Conservation (phyloP, 768 basidiomycete species). For the Mycena sanguinolenta region DNA sequence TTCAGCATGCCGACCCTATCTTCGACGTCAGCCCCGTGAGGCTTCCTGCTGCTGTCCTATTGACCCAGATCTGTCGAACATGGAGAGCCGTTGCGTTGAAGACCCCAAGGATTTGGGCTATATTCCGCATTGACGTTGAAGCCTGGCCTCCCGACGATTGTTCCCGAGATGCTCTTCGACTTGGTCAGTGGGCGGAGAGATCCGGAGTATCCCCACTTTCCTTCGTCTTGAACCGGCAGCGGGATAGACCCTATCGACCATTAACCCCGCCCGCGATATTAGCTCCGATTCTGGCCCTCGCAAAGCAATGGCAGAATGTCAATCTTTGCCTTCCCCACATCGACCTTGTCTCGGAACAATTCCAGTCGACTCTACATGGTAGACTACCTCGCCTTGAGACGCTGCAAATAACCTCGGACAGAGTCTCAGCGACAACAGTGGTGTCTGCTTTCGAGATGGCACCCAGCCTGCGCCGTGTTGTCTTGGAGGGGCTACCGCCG, state of each 20-base stretch:
- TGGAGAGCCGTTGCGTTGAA: conserved; percentile 13
- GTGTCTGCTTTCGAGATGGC: not conserved
- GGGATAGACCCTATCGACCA: not conserved
- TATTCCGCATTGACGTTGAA: not conserved
- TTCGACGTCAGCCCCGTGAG: not conserved
- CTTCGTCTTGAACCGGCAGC: not conserved
- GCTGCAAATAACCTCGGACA: not conserved
- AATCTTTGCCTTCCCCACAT: not conserved
- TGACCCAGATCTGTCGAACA: not conserved
- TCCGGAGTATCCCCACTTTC: conserved; percentile 1
- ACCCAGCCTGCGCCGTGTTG: conserved; percentile 3
- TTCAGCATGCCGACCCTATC: not conserved
- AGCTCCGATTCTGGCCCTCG: not conserved
- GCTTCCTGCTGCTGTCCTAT: not conserved
- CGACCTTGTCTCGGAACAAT: not conserved
- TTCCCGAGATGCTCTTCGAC: not conserved
- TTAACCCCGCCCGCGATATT: not conserved
- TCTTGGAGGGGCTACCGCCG: not conserved
- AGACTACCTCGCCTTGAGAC: not conserved
- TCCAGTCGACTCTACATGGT: not conserved
- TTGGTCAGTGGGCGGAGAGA: not conserved
- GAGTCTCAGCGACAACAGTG: not conserved
- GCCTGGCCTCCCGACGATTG: not conserved
- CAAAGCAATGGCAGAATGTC: conserved; percentile 5
- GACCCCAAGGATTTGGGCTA: conserved; percentile 12